Evolutionary conservation across 768 basidiomycete genomes (phyloP).

Genomic region (Leccinum longicurvipes): DNA sequence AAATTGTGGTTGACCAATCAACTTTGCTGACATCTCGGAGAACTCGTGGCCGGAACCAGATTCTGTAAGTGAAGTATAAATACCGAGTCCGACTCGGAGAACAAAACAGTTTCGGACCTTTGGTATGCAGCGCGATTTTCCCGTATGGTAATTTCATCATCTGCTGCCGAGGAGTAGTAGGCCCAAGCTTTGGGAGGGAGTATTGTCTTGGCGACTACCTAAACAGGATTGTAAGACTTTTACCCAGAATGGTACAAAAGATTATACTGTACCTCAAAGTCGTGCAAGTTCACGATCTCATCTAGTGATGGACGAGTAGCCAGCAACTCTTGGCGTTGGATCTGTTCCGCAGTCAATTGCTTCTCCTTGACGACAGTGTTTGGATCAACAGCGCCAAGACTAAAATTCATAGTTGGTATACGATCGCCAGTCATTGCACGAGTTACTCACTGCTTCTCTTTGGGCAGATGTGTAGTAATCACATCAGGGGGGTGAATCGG

Average conservation of each 20-base stretch:
- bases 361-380: slow-evolving; percentile 61
- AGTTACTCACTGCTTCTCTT: slow-evolving; percentile 69
- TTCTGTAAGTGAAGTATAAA: slow-evolving; percentile 32
- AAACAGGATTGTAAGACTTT: slow-evolving; percentile 1
- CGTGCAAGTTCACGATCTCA: slow-evolving; percentile 85
- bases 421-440: background rate
- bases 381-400: slow-evolving; percentile 67
- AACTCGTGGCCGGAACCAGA: slow-evolving; percentile 88
- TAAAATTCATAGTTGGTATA: slow-evolving; percentile 18
- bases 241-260: too few relatives aligned
- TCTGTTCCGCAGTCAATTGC: slow-evolving; percentile 64
- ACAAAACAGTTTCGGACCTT: slow-evolving; percentile 40
- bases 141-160: slow-evolving; percentile 85
- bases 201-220: slow-evolving; percentile 77
- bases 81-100: background rate
- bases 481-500: slow-evolving; percentile 83
- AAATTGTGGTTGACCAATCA: slow-evolving; percentile 76
- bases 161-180: slow-evolving; percentile 88
- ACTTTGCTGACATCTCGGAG: slow-evolving; percentile 78
- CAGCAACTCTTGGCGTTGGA: slow-evolving; percentile 57
- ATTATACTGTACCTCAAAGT: slow-evolving; percentile 77
- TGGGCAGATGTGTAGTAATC: slow-evolving; percentile 70
- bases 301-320: slow-evolving; percentile 62
- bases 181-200: slow-evolving; percentile 89
- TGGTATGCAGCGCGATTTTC: slow-evolving; percentile 91